phyloP scores from a whole-genome alignment of 2,329 filamentous ascomycete genomes.

The Colletotrichum chlorophyti region DNA sequence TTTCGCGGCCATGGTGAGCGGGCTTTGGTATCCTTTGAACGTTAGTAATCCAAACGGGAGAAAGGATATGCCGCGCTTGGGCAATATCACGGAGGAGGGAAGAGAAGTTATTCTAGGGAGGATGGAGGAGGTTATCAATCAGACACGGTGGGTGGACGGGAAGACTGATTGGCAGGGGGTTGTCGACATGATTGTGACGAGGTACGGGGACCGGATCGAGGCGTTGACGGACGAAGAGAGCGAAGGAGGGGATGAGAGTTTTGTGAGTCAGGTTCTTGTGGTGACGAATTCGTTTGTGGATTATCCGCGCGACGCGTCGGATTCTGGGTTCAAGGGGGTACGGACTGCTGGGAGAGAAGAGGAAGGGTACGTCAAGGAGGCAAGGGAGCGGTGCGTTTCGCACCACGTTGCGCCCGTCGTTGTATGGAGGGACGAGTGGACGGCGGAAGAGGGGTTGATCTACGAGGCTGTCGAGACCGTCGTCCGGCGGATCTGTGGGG shows the following conservation, averaged over 20 bases:
- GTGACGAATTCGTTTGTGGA: slow-evolving; percentile 53
- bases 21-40: slow-evolving; percentile 58
- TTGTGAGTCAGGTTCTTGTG: slow-evolving; percentile 44
- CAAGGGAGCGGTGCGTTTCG: slow-evolving; percentile 52
- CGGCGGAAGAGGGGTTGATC: slow-evolving; percentile 52
- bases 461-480: slow-evolving; percentile 49
- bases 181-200: slow-evolving; percentile 68
- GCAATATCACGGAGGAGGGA: slow-evolving; percentile 36
- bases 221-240: slow-evolving; percentile 13
- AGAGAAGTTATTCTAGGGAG: slow-evolving; percentile 47
- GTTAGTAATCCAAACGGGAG: slow-evolving; percentile 47
- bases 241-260: slow-evolving; percentile 34
- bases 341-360: slow-evolving; percentile 25
- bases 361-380: slow-evolving; percentile 40
- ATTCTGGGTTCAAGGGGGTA: background rate
- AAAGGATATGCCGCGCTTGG: slow-evolving; percentile 42
- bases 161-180: slow-evolving; percentile 70
- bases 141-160: slow-evolving; percentile 32
- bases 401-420: slow-evolving; percentile 49
- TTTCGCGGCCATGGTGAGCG: slow-evolving; percentile 58
- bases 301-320: slow-evolving; percentile 36
- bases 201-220: slow-evolving; percentile 64
- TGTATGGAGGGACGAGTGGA: slow-evolving; percentile 36
- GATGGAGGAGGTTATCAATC: slow-evolving; percentile 49
- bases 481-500: slow-evolving; percentile 45